Evolutionary conservation across 225 moss, liverwort and hornwort species (phyloP).

Genomic region (Asterella californica): DNA sequence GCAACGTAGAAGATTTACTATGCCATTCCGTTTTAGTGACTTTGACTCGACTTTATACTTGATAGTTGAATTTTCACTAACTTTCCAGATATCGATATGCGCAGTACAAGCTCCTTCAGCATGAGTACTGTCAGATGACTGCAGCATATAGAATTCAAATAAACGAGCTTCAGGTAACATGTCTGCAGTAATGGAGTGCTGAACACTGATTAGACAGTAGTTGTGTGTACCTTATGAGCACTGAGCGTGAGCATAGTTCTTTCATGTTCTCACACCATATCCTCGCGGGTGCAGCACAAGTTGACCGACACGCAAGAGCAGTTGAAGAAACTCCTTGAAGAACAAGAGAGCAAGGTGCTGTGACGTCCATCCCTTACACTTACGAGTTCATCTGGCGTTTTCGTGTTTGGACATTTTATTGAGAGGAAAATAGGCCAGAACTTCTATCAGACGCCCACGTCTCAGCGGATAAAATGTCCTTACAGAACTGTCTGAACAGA

Average conservation of each 20-base stretch:
- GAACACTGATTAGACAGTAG: background rate
- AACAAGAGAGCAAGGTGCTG: conserved; percentile 11
- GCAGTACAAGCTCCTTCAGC: conserved; percentile 41
- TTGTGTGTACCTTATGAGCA: background rate
- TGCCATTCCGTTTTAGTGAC: background rate
- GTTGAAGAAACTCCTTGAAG: conserved; percentile 23
- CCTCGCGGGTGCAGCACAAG: conserved; percentile 20
- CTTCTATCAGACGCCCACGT: background rate
- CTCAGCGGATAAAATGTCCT: background rate
- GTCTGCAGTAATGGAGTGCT: background rate
- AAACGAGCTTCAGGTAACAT: conserved; percentile 35
- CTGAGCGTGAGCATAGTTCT: too few species aligned
- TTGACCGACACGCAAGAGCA: conserved; percentile 35
- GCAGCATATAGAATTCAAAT: conserved; percentile 29
- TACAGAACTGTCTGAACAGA: background rate
- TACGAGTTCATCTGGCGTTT: background rate
- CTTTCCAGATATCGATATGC: background rate
- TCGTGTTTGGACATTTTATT: background rate
- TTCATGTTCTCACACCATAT: too few species aligned
- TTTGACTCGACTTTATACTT: background rate
- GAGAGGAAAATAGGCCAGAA: background rate
- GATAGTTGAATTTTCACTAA: background rate
- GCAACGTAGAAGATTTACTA: background rate
- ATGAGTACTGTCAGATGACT: conserved; percentile 42
- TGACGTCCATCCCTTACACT: background rate